Conservation (phyloP, 352 stramenopile genomes). For the Thraustochytrium striatum region DNA sequence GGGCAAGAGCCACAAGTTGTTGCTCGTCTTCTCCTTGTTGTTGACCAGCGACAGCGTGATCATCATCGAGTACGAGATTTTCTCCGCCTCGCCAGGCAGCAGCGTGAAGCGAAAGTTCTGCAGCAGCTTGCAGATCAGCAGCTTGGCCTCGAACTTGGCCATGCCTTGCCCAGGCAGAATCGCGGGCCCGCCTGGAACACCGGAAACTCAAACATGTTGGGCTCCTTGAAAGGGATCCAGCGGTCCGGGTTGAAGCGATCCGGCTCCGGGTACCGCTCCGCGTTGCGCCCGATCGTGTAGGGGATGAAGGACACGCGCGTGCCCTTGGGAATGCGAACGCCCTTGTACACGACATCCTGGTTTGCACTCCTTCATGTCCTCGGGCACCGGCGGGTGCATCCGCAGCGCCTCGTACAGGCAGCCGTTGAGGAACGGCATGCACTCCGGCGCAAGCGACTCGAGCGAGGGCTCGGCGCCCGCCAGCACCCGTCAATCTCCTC, state of each 20-base stretch:
- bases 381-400: conserved; percentile 31
- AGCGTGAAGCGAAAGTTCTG: conserved; percentile 47
- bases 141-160: conserved; percentile 49
- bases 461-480: neutral
- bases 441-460: neutral
- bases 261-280: neutral
- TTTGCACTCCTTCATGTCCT: conserved; percentile 20
- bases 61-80: conserved; percentile 1
- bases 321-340: conserved; percentile 11
- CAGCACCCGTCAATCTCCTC: conserved; percentile 5
- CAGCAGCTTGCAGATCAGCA: conserved; percentile 29
- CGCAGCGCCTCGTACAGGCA: conserved; percentile 42
- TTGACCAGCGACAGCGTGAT: conserved; percentile 11
- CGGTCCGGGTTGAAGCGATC: conserved; percentile 14
- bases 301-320: neutral
- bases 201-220: conserved; percentile 47
- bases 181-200: conserved; percentile 46
- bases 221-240: conserved; percentile 46
- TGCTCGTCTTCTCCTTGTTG: neutral
- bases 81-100: conserved; percentile 18
- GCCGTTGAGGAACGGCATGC: conserved; percentile 47
- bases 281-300: conserved; percentile 21
- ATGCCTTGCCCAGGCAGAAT: conserved; percentile 44
- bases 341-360: conserved; percentile 34
- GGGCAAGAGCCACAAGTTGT: neutral